phyloP scores from a whole-genome alignment of 805 yeast species.

The Ogataea salicorniae region DNA sequence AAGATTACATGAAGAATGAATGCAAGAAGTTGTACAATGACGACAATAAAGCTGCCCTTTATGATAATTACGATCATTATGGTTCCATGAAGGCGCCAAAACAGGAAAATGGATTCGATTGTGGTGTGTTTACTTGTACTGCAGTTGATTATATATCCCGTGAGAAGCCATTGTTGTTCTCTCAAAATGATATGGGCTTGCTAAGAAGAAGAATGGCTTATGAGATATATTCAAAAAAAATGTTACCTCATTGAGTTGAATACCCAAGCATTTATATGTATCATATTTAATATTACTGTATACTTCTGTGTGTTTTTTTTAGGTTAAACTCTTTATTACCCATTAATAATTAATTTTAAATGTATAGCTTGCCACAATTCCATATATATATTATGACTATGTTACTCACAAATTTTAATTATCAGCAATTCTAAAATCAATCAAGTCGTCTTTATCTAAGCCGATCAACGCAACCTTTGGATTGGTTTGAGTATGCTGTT shows the following conservation, averaged over 20 bases:
- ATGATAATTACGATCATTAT: conserved; percentile 20
- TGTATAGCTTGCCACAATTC: neutral
- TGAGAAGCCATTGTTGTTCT: conserved; percentile 44
- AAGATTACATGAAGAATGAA: conserved; percentile 64
- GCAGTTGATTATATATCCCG: conserved; percentile 60
- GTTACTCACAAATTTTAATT: neutral
- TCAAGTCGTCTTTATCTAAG: neutral
- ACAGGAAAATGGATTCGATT: conserved; percentile 86
- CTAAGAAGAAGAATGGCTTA: conserved; percentile 67
- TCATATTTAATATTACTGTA: neutral
- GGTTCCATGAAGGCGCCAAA: conserved; percentile 52
- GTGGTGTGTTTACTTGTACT: conserved; percentile 91
- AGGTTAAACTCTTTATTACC: neutral
- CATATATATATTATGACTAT: neutral
- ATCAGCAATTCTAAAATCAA: neutral
- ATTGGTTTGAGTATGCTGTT: neutral
- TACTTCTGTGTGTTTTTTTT: neutral
- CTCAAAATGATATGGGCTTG: conserved; percentile 62
- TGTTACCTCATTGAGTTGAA: conserved; percentile 10
- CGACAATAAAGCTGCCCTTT: conserved; percentile 27
- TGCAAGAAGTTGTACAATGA: conserved; percentile 46
- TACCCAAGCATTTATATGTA: no score
- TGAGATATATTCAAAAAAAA: conserved; percentile 36
- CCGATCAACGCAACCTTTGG: neutral
- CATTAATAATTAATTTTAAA: neutral